Evolutionary conservation across 2,329 filamentous ascomycete genomes (phyloP), one percentile per base, ranked within the genome.

Genomic region (Phyllachora maydis): DNA sequence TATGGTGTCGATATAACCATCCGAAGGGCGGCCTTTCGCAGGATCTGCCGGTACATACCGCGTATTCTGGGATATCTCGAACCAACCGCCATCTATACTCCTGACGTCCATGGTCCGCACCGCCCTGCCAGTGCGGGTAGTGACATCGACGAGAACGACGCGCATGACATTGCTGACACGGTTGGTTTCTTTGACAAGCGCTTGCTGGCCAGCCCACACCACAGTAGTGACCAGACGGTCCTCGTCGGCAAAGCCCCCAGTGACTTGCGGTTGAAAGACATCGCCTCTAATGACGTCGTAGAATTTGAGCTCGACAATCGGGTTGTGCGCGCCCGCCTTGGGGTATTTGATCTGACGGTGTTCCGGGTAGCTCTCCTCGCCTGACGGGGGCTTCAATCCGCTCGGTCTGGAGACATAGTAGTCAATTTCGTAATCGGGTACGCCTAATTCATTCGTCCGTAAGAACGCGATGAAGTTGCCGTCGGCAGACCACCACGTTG

Each of bases 301-400:
- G 47, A 95, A 91, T 26, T 78, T 63, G 16, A 98, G 51, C 30
- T 81, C 70, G 4, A 98, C 85, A 9, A 78, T 66, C 1, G 88
- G 88, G 44, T 98, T 98, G 22, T 85, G 82, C 3, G 83, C 73
- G 4, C 88, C 90, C 11, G 88, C 76, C 47, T 95, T 95, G 22
- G 88, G 90, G 39, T 98, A 98, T 47, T 98, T 98, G 63, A 98
- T 90, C 36, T 82, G 56, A 32, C 74, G 67, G 17, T 85, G 71
- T 40, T 95, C 83, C 0, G 88, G 88, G 41, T 98, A 98, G 24
- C 67, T 70, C 43, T 93, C 82, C 34, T 90, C 65, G 11, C 79
- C 82, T 1, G 61, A 50, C 6, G 54, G 45, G 4, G 81, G 71
- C 22, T 58, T 33, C 22, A 65, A 60, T 14, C 81, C 81, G 33